Evolutionary conservation across 805 yeast genomes (phyloP).

Genomic region (Metschnikowia cubensis): DNA sequence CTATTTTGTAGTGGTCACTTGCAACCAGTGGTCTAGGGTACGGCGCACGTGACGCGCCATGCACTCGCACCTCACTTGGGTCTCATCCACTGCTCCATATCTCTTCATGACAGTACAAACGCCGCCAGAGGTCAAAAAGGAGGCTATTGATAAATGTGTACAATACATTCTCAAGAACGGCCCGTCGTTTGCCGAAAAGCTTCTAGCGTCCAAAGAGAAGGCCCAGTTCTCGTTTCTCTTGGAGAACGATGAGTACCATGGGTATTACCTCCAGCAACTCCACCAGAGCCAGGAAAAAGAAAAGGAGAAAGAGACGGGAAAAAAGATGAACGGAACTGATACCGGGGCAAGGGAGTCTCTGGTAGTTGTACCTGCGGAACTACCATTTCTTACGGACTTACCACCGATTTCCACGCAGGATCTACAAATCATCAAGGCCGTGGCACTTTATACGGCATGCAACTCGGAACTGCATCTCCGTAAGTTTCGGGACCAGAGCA

Average conservation of each 20-base stretch:
- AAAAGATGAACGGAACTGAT: neutral
- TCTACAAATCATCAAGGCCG: conserved; percentile 61
- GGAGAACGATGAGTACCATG: conserved; percentile 50
- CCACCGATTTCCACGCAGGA: conserved; percentile 56
- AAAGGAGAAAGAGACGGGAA: neutral
- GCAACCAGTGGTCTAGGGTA: too few relatives aligned
- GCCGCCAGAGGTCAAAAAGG: conserved; percentile 40
- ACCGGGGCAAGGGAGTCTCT: neutral
- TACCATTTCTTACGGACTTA: conserved; percentile 25
- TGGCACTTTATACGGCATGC: conserved; percentile 65
- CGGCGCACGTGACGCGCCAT: neutral
- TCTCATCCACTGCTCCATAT: too few relatives aligned
- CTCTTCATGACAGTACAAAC: neutral
- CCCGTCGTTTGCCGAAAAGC: conserved; percentile 53
- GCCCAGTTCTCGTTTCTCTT: conserved; percentile 63
- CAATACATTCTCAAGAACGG: conserved; percentile 70
- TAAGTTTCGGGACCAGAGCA: conserved; percentile 34
- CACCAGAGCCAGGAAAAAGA: neutral
- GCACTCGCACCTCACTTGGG: neutral
- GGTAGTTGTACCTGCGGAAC: conserved; percentile 15
- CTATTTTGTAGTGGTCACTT: too few relatives aligned
- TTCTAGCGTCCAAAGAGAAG: conserved; percentile 44
- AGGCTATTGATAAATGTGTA: conserved; percentile 67
- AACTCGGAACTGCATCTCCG: conserved; percentile 48
- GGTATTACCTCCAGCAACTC: conserved; percentile 41